Conservation (phyloP, 768 basidiomycete species). For the Mycena indigotica region DNA sequence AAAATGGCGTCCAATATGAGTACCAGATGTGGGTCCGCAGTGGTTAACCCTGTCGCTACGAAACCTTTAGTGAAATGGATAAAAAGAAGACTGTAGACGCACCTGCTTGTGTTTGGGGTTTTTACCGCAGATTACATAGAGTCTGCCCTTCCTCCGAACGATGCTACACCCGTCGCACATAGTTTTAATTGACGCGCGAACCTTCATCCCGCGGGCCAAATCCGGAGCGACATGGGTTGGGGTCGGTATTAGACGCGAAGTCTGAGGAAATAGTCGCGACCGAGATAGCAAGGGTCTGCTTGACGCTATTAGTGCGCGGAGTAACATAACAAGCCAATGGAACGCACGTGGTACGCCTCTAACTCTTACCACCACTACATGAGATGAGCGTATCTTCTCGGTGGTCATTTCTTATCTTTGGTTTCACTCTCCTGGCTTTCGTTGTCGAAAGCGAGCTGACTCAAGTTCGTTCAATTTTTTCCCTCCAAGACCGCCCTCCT, state of each 20-base stretch:
- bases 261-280: conserved; percentile 38
- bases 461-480: conserved; percentile 58
- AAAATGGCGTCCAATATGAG: conserved; percentile 83
- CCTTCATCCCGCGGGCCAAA: conserved; percentile 87
- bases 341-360: neutral
- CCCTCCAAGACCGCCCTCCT: conserved; percentile 2
- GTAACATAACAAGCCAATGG: conserved; percentile 47
- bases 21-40: conserved; percentile 93
- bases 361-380: conserved; percentile 5
- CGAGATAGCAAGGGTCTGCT: conserved; percentile 64
- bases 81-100: conserved; percentile 22
- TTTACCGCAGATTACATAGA: conserved; percentile 90
- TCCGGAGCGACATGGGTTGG: conserved; percentile 34
- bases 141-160: conserved; percentile 85
- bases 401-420: conserved; percentile 57
- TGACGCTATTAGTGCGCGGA: conserved; percentile 65
- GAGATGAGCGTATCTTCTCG: conserved; percentile 34
- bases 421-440: conserved; percentile 65
- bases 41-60: conserved; percentile 72
- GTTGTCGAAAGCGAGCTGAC: conserved; percentile 76
- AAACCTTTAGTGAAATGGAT: conserved; percentile 23
- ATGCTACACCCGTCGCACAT: conserved; percentile 94
- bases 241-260: conserved; percentile 33
- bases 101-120: conserved; percentile 99
- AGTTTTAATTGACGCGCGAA: conserved; percentile 88